phyloP scores from a whole-genome alignment of 2,329 filamentous ascomycete species.

The Neofusicoccum sp. region DNA sequence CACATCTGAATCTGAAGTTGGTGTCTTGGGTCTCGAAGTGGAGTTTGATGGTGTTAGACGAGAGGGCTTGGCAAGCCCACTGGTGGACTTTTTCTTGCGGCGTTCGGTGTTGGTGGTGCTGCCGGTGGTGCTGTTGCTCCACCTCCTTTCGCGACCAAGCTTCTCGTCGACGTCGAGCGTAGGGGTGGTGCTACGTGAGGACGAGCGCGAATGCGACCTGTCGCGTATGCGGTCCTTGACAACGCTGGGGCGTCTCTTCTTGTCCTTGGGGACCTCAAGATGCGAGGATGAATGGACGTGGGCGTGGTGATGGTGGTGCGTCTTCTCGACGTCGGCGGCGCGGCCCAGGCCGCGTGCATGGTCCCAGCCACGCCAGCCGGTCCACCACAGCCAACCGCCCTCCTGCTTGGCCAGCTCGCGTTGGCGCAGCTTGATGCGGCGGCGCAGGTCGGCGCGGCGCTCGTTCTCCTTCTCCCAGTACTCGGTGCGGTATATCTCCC shows the following conservation, averaged over 20 bases:
- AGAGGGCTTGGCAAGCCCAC: constrained; percentile 8
- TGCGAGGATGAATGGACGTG: constrained; percentile 14
- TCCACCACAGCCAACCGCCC: constrained; percentile 83
- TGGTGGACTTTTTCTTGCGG: constrained; percentile 11
- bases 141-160: constrained; percentile 29
- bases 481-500: constrained; percentile 90
- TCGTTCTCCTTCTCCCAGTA: constrained; percentile 99
- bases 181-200: constrained; percentile 37
- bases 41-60: constrained; percentile 15
- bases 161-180: constrained; percentile 35
- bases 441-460: constrained; percentile 71
- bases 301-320: constrained; percentile 25
- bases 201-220: constrained; percentile 35
- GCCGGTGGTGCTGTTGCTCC: constrained; percentile 38
- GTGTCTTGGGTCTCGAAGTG: constrained; percentile 10
- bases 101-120: constrained; percentile 23
- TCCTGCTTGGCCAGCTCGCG: constrained; percentile 67
- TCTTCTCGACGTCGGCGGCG: constrained; percentile 36
- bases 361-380: constrained; percentile 66
- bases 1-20: background rate
- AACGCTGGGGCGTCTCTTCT: constrained; percentile 35
- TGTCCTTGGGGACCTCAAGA: constrained; percentile 23
- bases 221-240: constrained; percentile 33
- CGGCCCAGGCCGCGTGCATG: constrained; percentile 34
- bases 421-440: constrained; percentile 70